A percentile compares a stretch with the other conserved stretches of the same genome.
Conservation (phyloP, 2,329 filamentous ascomycete species). For the Arthroderma sp. region DNA sequence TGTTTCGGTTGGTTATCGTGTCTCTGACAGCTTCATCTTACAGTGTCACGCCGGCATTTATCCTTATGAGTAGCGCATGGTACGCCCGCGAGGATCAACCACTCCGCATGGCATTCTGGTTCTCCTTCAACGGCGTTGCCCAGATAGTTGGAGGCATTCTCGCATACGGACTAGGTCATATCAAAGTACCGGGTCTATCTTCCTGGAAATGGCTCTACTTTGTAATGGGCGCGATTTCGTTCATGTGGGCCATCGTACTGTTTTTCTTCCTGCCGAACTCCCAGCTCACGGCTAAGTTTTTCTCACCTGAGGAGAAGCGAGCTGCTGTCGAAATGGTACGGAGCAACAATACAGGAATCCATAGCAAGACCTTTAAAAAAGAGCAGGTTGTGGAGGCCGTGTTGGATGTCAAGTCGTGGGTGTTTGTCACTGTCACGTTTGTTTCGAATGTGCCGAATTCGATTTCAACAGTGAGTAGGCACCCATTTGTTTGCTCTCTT, state of each 20-base stretch:
- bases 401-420: conserved; percentile 25
- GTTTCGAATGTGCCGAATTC: too few species aligned
- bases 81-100: conserved; percentile 50
- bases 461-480: too few species aligned
- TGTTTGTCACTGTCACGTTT: conserved; percentile 17
- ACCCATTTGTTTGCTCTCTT: too few species aligned
- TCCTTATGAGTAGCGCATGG: not conserved
- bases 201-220: conserved; percentile 62
- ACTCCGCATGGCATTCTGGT: conserved; percentile 55
- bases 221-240: conserved; percentile 49
- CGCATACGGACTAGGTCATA: conserved; percentile 57
- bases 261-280: conserved; percentile 29
- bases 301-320: conserved; percentile 22
- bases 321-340: conserved; percentile 17
- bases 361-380: conserved; percentile 34
- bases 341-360: conserved; percentile 18
- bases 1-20: too few species aligned
- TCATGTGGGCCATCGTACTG: conserved; percentile 32
- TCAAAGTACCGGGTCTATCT: conserved; percentile 39
- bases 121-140: conserved; percentile 43
- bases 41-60: not conserved
- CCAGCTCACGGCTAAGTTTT: conserved; percentile 30
- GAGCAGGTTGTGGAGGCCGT: conserved; percentile 28
- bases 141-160: conserved; percentile 51
- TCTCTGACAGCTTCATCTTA: too few species aligned